Evolutionary conservation across 148 eudicot species (phyloP), one percentile per base, ranked within the genome.

Genomic region (Dysphania ambrosioides): DNA sequence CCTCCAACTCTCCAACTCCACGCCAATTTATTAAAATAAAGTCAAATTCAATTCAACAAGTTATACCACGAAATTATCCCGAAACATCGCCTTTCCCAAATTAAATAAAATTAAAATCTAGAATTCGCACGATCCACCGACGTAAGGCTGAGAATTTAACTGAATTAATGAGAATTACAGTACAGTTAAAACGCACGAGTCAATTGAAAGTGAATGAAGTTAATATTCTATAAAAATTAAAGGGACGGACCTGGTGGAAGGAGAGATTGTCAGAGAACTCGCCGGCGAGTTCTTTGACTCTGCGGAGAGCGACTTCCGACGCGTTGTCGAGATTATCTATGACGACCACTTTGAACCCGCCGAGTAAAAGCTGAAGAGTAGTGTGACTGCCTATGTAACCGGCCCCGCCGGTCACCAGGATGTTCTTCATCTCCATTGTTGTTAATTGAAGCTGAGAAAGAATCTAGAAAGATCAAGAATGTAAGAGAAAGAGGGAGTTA

Each of bases 371-470:
- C 72, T 96, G 97, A 42, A 92, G 80, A 72, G 88, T 81, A 56
- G 99, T 96, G 83, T 96, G 99, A 66, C 88, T 92, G 9, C 99
- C 99, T 34, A 96, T 90, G 75, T 96, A 96, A 21, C 99, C 99
- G 30, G 96, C 97, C 0, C 99, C 99, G 0, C 99, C 99, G 4
- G 97, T 96, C 35, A 96, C 99, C 74, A 96, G 79, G 63, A 96
- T 85, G 31, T 71, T 79, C 73, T 75, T 80, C n/a, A n/a, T n/a
- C n/a, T n/a, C n/a, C n/a, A n/a, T n/a, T n/a, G n/a, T n/a, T n/a
- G n/a, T n/a, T n/a, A n/a, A n/a, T n/a, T n/a, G n/a, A n/a, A n/a
- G n/a, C n/a, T n/a, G n/a, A n/a, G n/a, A 31, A 34, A 1, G 8
- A 13, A n/a, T 65, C 47, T 21, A 21, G 41, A 67, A n/a, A 56